A percentile compares a stretch with the other conserved stretches of the same genome.
phyloP scores from a whole-genome alignment of 2,329 filamentous ascomycete genomes.

The Cladosporium oxysporum region DNA sequence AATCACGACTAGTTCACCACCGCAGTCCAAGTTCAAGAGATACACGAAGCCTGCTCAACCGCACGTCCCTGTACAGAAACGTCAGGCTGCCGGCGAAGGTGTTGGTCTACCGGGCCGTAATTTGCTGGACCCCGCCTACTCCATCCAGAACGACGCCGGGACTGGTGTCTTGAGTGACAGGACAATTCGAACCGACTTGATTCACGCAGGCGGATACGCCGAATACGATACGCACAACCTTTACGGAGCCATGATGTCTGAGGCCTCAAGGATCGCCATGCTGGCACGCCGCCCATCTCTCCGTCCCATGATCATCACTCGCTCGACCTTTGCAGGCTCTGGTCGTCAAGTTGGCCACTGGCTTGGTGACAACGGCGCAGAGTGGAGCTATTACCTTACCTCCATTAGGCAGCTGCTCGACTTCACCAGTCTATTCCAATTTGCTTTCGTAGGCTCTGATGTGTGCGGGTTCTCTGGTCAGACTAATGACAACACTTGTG shows the following conservation, averaged over 20 bases:
- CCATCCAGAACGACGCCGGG: constrained; percentile 63
- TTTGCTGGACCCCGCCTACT: constrained; percentile 64
- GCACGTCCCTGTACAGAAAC: constrained; percentile 1
- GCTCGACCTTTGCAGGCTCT: constrained; percentile 73
- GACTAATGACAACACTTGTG: constrained; percentile 68
- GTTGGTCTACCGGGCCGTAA: constrained; percentile 63
- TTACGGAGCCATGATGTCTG: constrained; percentile 75
- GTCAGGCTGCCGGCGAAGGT: constrained; percentile 20
- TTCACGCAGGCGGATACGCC: constrained; percentile 65
- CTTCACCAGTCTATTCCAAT: constrained; percentile 50
- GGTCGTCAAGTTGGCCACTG: constrained; percentile 62
- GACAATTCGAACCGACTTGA: constrained; percentile 66
- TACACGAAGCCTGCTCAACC: constrained; percentile 7
- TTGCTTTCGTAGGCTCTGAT: constrained; percentile 57
- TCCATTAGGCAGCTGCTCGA: constrained; percentile 47
- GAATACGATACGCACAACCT: constrained; percentile 79
- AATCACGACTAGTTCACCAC: constrained; percentile 35
- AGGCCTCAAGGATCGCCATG: constrained; percentile 66
- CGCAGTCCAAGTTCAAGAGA: constrained; percentile 30
- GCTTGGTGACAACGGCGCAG: constrained; percentile 58
- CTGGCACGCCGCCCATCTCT: constrained; percentile 61
- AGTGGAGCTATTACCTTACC: constrained; percentile 48
- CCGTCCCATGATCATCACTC: constrained; percentile 72
- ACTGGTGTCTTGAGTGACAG: constrained; percentile 43
- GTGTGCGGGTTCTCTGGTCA: constrained; percentile 74